Evolutionary conservation across 2,329 filamentous ascomycete species (phyloP), one percentile per base, ranked within the genome.

Genomic region (Aspergillus sp.): DNA sequence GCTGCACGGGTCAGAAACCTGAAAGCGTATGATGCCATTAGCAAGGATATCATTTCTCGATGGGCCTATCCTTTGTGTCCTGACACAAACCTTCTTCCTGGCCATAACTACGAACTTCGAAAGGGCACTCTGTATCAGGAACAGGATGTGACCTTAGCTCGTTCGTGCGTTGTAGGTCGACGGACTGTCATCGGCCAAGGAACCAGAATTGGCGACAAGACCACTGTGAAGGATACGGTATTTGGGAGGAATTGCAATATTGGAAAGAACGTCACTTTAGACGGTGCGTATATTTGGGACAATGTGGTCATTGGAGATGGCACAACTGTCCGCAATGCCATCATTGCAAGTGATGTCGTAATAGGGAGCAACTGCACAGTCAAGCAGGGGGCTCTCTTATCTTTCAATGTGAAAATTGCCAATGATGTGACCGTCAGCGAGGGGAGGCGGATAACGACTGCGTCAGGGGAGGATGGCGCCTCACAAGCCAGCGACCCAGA

Each of bases 41-140:
- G 87, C 73, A 89, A 87, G 68, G 93, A 98, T 70, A 84, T 97
- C n/a, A 81, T 96, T 14, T 86, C 86, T 48, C 84, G 93, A 58
- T 96, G 91, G 91, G 88, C 91, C 9, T 95, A 92, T 67, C 93
- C 95, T 1, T 82, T 97, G 43, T 89, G 91, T 56, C 93, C 93
- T 2, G 93, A 97, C 70, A 93, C 87, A 70, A 97, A 98, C 68
- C 77, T 97, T 21, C 78, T 95, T 2, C 84, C 85, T 1, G 88
- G 86, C 43, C 90, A 96, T 65, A 87, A 86, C 1, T 97, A 95
- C 73, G 84, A 86, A 62, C 81, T 88, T 55, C 82, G 85, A 58
- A 86, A 86, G 59, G 84, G 89, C 27, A 87, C 86, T 39, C 82
- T 91, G 19, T 93, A 92, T 69, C 86, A 90, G 62, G 93, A 97